Percentiles rank a stretch among this genome's conserved stretches.
These are phyloP conservation scores for Suillus ampliporus DNA, from an alignment of 768 basidiomycete genomes.

Conservation along the genomic window DNA sequence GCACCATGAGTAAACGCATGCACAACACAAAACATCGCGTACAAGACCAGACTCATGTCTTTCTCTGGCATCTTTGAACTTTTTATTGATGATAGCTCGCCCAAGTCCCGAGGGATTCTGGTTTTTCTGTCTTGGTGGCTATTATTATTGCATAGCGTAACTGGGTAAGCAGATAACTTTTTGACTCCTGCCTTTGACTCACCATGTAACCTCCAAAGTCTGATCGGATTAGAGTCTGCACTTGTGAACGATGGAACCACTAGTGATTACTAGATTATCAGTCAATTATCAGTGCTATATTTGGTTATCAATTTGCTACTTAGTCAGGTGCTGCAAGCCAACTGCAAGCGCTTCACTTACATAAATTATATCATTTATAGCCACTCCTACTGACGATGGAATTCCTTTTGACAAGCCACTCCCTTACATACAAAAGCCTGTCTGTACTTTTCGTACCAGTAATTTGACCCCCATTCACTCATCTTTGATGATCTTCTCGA, in stretches of 20 bases:
- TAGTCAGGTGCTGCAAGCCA: too few species aligned
- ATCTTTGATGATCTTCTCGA: too few species aligned
- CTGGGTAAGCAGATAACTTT: neutral
- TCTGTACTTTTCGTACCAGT: too few species aligned
- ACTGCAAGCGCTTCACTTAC: too few species aligned
- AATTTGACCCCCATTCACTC: too few species aligned
- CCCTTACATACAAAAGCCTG: too few species aligned
- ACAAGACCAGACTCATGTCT: slow-evolving; percentile 63
- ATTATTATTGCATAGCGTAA: neutral
- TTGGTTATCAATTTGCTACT: neutral
- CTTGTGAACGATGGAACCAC: neutral
- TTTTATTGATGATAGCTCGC: slow-evolving; percentile 92
- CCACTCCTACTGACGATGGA: too few species aligned
- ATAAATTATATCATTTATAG: too few species aligned
- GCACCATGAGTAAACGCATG: slow-evolving; percentile 2
- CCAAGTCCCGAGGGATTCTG: slow-evolving; percentile 85
- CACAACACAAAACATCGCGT: slow-evolving; percentile 30
- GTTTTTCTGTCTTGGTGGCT: slow-evolving; percentile 66
- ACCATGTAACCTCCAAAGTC: neutral
- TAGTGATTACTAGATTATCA: neutral
- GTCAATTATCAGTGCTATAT: slow-evolving; percentile 2
- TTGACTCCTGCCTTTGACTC: neutral
- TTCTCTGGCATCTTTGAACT: slow-evolving; percentile 50
- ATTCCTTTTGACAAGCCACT: too few species aligned
- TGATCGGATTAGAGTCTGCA: neutral